phyloP scores from a whole-genome alignment of 2,329 filamentous ascomycete genomes.

The Beauveria caledonica region DNA sequence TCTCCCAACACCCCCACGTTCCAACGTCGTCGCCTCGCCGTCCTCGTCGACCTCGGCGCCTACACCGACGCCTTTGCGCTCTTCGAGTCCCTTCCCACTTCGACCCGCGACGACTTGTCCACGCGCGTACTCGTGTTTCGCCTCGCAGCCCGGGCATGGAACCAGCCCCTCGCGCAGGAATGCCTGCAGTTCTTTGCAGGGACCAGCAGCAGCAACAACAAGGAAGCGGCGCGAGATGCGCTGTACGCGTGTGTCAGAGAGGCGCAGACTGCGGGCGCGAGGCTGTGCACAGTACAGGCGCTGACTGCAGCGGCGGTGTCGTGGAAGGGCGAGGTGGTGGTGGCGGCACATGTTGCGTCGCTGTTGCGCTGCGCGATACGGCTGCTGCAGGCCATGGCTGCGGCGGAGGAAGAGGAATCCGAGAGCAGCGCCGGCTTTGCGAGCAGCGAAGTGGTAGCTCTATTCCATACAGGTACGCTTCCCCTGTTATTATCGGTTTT shows the following conservation, averaged over 20 bases:
- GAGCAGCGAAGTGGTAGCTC: neutral
- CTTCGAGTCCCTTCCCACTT: conserved; percentile 51
- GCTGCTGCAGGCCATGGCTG: conserved; percentile 36
- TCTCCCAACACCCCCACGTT: conserved; percentile 62
- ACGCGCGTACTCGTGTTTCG: conserved; percentile 72
- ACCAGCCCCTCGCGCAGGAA: conserved; percentile 50
- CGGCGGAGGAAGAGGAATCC: conserved; percentile 16
- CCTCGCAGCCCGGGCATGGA: conserved; percentile 50
- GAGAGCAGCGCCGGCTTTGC: neutral
- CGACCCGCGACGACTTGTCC: conserved; percentile 50
- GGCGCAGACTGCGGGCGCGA: conserved; percentile 58
- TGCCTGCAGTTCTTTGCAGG: conserved; percentile 50
- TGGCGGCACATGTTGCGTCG: conserved; percentile 26
- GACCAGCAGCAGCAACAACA: conserved; percentile 13
- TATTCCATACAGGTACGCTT: neutral
- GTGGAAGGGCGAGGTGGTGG: conserved; percentile 14
- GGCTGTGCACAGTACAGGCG: conserved; percentile 40
- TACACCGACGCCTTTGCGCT: conserved; percentile 21
- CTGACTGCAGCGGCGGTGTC: conserved; percentile 26
- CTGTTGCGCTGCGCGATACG: conserved; percentile 44
- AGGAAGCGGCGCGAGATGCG: conserved; percentile 45
- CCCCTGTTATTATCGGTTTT: neutral
- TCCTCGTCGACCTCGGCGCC: conserved; percentile 45
- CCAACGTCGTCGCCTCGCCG: conserved; percentile 63
- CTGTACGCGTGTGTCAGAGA: conserved; percentile 77